A percentile compares a stretch with the other conserved stretches of the same genome.
These are phyloP conservation scores for Antitrichia curtipendula DNA, from an alignment of 225 moss, liverwort and hornwort species.

Conservation along the genomic window DNA sequence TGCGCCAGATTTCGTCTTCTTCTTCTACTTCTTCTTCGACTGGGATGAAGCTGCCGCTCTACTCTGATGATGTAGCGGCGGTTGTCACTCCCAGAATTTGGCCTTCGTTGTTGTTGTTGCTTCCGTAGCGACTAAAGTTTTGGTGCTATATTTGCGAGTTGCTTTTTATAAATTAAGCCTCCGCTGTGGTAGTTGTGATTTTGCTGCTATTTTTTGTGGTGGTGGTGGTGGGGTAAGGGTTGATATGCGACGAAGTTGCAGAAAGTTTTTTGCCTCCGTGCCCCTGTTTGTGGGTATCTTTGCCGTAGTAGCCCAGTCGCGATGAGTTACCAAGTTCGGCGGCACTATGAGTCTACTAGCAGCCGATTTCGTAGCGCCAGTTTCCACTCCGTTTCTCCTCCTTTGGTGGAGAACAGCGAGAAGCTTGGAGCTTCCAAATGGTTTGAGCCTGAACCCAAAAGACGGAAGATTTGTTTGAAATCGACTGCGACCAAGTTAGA, in stretches of 20 bases:
- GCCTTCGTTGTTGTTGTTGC: neutral
- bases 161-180: neutral
- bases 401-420: neutral
- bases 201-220: neutral
- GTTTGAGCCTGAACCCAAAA: neutral
- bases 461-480: neutral
- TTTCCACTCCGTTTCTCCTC: neutral
- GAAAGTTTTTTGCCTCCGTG: neutral
- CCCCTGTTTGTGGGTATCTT: neutral
- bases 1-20: neutral
- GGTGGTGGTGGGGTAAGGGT: neutral
- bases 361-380: constrained; percentile 5
- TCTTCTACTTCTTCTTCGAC: neutral
- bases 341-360: neutral
- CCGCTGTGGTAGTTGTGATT: neutral
- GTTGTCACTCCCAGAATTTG: neutral
- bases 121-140: neutral
- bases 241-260: neutral
- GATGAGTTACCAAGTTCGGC: constrained; percentile 15
- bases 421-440: neutral
- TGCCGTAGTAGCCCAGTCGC: neutral
- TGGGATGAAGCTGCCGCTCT: neutral
- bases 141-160: neutral
- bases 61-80: neutral
- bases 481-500: neutral